phyloP scores from a whole-genome alignment of 345 rosid species.

The Gossypium turneri region DNA sequence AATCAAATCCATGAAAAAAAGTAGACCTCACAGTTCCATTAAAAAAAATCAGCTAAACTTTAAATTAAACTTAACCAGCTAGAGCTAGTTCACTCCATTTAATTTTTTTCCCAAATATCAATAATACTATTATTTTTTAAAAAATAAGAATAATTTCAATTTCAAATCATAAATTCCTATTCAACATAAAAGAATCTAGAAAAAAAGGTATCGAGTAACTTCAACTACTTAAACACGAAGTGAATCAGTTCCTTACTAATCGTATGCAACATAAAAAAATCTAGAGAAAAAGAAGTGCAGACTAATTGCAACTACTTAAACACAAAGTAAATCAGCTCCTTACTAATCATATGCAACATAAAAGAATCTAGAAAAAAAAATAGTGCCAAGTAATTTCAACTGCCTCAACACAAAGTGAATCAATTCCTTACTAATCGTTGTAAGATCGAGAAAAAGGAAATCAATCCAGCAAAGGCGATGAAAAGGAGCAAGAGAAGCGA shows the following conservation, averaged over 20 bases:
- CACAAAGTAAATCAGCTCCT: constrained; percentile 17
- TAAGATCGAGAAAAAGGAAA: constrained; percentile 63
- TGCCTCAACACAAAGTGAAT: constrained; percentile 1
- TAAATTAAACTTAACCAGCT: not conserved
- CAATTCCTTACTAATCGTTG: constrained; percentile 53
- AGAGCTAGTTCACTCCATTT: not conserved
- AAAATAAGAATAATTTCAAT: no score
- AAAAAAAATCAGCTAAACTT: not conserved
- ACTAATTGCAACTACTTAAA: not conserved
- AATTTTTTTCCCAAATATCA: not conserved
- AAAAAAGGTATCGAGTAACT: not conserved
- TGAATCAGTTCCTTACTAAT: constrained; percentile 40
- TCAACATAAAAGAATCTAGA: not conserved
- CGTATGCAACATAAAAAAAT: constrained; percentile 19
- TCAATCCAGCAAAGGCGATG: constrained; percentile 51
- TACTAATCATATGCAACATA: constrained; percentile 44
- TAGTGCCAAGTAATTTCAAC: not conserved
- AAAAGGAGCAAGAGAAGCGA: constrained; percentile 45
- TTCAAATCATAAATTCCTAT: not conserved
- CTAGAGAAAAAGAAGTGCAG: not conserved
- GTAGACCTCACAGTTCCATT: not conserved
- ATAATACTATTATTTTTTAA: not conserved
- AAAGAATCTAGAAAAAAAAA: not conserved
- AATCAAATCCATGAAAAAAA: not conserved
- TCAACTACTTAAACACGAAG: not conserved